These are phyloP conservation scores for Capsella rubella DNA, from an alignment of 441 rosid species.

Conservation along the genomic window DNA sequence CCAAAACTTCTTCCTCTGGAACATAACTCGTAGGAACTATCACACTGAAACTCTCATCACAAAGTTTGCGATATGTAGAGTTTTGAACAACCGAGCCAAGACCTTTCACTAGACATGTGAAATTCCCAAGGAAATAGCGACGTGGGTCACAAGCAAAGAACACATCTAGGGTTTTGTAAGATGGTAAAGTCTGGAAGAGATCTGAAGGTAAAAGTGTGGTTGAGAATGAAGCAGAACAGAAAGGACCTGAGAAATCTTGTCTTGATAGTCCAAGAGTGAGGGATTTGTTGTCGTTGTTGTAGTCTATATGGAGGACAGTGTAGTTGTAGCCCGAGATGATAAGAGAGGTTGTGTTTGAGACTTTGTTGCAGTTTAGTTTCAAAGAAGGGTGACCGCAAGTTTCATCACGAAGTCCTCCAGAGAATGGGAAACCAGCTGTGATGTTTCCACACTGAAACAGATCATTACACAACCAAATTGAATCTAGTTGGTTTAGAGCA, in stretches of 20 bases:
- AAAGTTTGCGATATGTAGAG: not conserved
- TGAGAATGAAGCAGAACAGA: slow-evolving; percentile 16
- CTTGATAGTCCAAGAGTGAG: slow-evolving; percentile 13
- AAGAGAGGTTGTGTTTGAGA: slow-evolving; percentile 21
- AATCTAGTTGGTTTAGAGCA: not conserved
- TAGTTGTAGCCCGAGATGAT: not conserved
- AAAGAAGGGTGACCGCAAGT: slow-evolving; percentile 28
- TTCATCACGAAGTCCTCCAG: not conserved
- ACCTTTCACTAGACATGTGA: slow-evolving; percentile 1
- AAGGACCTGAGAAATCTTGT: slow-evolving; percentile 13
- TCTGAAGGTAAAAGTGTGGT: not conserved
- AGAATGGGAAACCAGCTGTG: slow-evolving; percentile 33
- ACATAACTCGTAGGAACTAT: slow-evolving; percentile 27
- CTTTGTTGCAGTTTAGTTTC: slow-evolving; percentile 18
- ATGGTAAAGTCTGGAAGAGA: not conserved
- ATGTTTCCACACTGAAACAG: slow-evolving; percentile 32
- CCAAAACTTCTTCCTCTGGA: not conserved
- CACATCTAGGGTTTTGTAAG: slow-evolving; percentile 23
- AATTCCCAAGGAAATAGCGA: slow-evolving; percentile 6
- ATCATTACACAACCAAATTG: too few relatives aligned
- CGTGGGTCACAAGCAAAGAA: slow-evolving; percentile 28
- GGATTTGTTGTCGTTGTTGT: not conserved
- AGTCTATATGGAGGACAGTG: slow-evolving; percentile 9
- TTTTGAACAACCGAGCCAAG: slow-evolving; percentile 5
- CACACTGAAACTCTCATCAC: slow-evolving; percentile 8